Percentiles rank a stretch among this genome's conserved stretches.
Conservation (phyloP, 371 early-diverging fungal genomes). For the Choanephora cucurbitarum region DNA sequence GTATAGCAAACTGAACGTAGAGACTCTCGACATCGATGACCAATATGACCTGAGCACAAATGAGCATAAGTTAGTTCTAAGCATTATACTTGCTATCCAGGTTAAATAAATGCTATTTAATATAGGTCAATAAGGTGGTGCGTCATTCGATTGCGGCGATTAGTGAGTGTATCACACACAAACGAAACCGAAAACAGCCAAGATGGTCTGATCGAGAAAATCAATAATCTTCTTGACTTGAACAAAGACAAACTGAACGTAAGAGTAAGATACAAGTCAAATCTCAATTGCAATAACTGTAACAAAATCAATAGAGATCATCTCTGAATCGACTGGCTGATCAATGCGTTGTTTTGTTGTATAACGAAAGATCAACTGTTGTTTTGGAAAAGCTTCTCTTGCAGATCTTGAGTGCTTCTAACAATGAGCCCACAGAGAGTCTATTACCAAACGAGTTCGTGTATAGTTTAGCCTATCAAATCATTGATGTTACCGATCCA, state of each 20-base stretch:
- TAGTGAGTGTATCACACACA: not conserved
- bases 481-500: not conserved
- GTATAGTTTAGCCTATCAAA: not conserved
- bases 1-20: constrained; percentile 17
- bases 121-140: constrained; percentile 21
- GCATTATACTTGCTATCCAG: not conserved
- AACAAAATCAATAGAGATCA: not conserved
- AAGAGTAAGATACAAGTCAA: not conserved
- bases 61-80: not conserved
- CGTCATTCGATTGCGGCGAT: constrained; percentile 17
- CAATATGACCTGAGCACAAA: not conserved
- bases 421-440: not conserved
- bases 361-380: not conserved
- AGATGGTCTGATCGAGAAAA: not conserved
- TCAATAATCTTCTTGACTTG: not conserved
- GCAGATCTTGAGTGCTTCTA: not conserved
- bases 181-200: not conserved
- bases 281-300: not conserved
- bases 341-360: not conserved
- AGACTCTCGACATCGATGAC: not conserved
- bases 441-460: constrained; percentile 14
- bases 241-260: constrained; percentile 3
- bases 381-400: not conserved
- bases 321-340: not conserved
- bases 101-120: not conserved